These are phyloP conservation scores for Rhodamnia rubescens DNA, from an alignment of 345 rosid species.

Conservation along the genomic window DNA sequence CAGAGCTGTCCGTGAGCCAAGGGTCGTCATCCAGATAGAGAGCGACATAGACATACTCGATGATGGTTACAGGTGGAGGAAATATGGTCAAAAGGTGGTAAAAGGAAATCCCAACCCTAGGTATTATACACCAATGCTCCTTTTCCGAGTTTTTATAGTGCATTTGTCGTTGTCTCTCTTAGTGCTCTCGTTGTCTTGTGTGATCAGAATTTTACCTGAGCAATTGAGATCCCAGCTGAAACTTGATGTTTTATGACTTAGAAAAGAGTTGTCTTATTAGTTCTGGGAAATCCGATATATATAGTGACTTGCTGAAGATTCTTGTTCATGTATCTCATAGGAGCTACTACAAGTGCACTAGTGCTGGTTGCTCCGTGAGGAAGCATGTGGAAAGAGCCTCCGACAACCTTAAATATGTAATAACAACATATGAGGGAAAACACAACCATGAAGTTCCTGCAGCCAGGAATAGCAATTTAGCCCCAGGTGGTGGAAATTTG, in stretches of 20 bases:
- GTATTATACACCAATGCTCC: conserved; percentile 10
- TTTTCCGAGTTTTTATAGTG: background rate
- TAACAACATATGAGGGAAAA: conserved; percentile 58
- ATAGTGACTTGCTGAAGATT: background rate
- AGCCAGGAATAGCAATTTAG: conserved; percentile 36
- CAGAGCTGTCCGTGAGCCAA: conserved; percentile 44
- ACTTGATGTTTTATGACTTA: background rate
- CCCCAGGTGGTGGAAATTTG: conserved; percentile 1
- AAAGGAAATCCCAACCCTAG: conserved; percentile 75
- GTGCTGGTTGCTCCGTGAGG: conserved; percentile 46
- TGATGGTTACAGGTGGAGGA: conserved; percentile 73
- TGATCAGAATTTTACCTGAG: background rate
- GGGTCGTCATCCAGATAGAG: conserved; percentile 62
- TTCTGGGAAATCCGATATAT: background rate
- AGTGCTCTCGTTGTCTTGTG: background rate
- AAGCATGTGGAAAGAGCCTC: conserved; percentile 76
- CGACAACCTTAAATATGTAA: conserved; percentile 39
- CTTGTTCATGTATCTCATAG: conserved; percentile 8
- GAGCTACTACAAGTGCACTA: conserved; percentile 74
- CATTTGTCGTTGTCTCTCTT: background rate
- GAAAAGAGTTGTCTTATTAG: background rate
- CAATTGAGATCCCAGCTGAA: background rate
- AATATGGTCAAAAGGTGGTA: conserved; percentile 68
- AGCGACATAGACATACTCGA: conserved; percentile 62
- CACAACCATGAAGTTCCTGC: conserved; percentile 68